These are phyloP conservation scores for Tuber melanosporum DNA, from an alignment of 495 filamentous ascomycete species.

Conservation along the genomic window DNA sequence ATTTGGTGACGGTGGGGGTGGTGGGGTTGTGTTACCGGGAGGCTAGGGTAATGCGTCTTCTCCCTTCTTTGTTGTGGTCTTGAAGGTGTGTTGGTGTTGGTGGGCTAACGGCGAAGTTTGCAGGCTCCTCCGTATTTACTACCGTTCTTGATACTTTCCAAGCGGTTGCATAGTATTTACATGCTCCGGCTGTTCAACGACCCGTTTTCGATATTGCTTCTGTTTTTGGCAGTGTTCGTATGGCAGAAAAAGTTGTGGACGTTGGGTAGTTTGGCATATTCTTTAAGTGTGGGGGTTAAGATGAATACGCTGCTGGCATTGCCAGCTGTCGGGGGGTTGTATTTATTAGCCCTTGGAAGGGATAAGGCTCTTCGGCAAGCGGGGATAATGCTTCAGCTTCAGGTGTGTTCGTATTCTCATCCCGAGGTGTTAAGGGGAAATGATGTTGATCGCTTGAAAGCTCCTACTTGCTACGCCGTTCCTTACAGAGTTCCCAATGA, in stretches of 20 bases:
- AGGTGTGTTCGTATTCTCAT: conserved; percentile 48
- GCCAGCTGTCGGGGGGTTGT: conserved; percentile 67
- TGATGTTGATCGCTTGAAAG: background rate
- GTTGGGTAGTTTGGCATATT: conserved; percentile 64
- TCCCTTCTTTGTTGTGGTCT: conserved; percentile 7
- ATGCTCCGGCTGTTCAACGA: conserved; percentile 93
- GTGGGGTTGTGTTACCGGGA: conserved; percentile 77
- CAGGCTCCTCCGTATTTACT: conserved; percentile 84
- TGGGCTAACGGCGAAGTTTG: background rate
- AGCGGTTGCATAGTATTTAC: conserved; percentile 88
- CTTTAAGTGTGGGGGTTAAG: conserved; percentile 76
- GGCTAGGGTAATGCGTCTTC: conserved; percentile 52
- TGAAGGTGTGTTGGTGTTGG: conserved; percentile 12
- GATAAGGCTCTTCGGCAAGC: conserved; percentile 58
- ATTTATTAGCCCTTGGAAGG: conserved; percentile 64
- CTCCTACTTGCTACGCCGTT: conserved; percentile 69
- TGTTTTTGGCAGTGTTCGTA: conserved; percentile 72
- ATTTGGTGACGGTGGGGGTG: conserved; percentile 63
- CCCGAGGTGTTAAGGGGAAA: conserved; percentile 39
- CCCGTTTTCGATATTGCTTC: conserved; percentile 70
- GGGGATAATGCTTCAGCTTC: conserved; percentile 63
- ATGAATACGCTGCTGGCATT: conserved; percentile 81
- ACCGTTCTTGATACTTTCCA: conserved; percentile 79
- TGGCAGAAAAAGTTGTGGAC: conserved; percentile 68
- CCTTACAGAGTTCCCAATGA: conserved; percentile 56